Conservation (phyloP, 2,329 filamentous ascomycete genomes). For the Botrytis galanthina region DNA sequence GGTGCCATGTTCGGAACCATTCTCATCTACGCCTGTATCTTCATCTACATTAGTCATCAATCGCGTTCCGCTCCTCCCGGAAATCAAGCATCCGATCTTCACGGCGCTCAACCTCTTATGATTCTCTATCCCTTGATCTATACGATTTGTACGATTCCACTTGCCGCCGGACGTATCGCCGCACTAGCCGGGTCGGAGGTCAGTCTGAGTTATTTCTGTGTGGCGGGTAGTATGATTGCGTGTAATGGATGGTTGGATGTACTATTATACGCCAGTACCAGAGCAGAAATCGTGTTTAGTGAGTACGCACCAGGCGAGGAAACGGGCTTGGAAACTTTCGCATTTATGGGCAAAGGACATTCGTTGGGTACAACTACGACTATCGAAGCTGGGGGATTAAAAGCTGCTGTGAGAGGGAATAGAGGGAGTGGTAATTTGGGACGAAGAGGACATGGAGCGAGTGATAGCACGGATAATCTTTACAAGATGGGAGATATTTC, state of each 20-base stretch:
- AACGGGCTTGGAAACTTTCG: conserved; percentile 51
- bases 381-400: conserved; percentile 22
- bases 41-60: conserved; percentile 29
- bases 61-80: not conserved
- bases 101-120: conserved; percentile 48
- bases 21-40: conserved; percentile 45
- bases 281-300: conserved; percentile 53
- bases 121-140: conserved; percentile 68
- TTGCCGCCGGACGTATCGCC: conserved; percentile 62
- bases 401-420: conserved; percentile 15
- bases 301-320: conserved; percentile 44
- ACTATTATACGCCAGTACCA: conserved; percentile 51
- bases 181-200: conserved; percentile 55
- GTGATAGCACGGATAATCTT: conserved; percentile 30
- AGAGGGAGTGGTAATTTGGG: not conserved
- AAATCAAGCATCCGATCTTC: conserved; percentile 2
- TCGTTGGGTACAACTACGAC: conserved; percentile 23
- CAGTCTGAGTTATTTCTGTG: conserved; percentile 54
- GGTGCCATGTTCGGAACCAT: conserved; percentile 49
- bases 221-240: conserved; percentile 58
- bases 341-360: conserved; percentile 35
- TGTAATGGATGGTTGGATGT: conserved; percentile 57
- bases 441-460: not conserved
- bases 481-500: conserved; percentile 32
- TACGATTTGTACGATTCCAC: conserved; percentile 64